Percentiles rank a stretch among this genome's conserved stretches.
These are phyloP conservation scores for Galium porrigens DNA, from an alignment of 305 asterid species.

Conservation along the genomic window DNA sequence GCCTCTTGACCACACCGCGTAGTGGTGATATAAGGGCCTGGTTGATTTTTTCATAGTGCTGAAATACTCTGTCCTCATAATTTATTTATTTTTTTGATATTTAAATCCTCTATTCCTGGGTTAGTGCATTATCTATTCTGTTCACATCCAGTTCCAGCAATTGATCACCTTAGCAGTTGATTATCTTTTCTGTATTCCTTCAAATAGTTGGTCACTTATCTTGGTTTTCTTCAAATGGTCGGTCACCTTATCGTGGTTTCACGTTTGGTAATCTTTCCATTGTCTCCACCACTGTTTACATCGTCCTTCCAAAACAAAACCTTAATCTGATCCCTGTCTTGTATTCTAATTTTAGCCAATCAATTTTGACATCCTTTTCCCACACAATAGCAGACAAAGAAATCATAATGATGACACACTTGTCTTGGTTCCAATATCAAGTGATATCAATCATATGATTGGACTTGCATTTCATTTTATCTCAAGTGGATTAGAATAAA, in stretches of 20 bases:
- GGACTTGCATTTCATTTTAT: neutral
- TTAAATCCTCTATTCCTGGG: neutral
- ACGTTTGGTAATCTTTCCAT: neutral
- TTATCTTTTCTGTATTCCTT: too few relatives aligned
- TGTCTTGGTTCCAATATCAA: neutral
- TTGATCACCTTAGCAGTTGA: neutral
- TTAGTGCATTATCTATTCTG: neutral
- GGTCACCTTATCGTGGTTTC: neutral
- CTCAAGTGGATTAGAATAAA: neutral
- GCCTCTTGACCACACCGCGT: neutral
- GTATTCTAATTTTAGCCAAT: neutral
- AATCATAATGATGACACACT: neutral
- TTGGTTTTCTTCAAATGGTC: neutral
- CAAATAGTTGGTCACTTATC: neutral
- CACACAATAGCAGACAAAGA: neutral
- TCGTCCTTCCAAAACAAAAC: neutral
- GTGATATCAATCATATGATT: neutral
- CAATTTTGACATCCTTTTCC: neutral
- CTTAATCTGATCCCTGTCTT: neutral
- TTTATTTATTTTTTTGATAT: neutral
- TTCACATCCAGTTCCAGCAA: slow-evolving; percentile 4
- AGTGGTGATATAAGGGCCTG: neutral
- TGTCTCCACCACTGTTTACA: neutral
- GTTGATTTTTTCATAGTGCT: neutral
- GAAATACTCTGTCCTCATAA: neutral